Percentiles rank a stretch among this genome's conserved stretches.
These are phyloP conservation scores for Digitaria exilis DNA, from an alignment of 202 grass and related monocot species.

Conservation along the genomic window DNA sequence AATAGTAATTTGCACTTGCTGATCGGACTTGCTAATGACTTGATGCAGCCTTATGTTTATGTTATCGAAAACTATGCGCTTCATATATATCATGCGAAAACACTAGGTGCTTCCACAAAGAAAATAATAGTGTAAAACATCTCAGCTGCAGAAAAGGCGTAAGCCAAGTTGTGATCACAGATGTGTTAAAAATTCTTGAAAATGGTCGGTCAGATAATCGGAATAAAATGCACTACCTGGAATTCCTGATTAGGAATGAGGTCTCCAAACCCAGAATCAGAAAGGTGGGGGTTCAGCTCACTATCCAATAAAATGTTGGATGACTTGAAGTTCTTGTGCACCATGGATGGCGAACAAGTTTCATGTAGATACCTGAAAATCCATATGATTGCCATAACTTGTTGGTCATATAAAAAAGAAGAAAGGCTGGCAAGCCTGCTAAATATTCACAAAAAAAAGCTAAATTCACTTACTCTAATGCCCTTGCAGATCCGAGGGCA, in stretches of 20 bases:
- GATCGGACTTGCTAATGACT: neutral
- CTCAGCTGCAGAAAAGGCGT: too few relatives aligned
- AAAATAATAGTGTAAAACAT: neutral
- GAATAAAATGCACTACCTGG: conserved; percentile 47
- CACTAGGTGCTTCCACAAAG: neutral
- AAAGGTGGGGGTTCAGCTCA: conserved; percentile 82
- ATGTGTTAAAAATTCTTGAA: neutral
- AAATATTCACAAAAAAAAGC: neutral
- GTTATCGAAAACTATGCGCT: neutral
- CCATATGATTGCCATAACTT: conserved; percentile 13
- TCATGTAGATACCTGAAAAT: conserved; percentile 88
- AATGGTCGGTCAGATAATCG: neutral
- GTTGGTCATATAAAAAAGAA: neutral
- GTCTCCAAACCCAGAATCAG: conserved; percentile 75
- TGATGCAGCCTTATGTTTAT: neutral
- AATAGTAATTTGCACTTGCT: neutral
- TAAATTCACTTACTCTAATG: conserved; percentile 78
- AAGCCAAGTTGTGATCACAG: neutral
- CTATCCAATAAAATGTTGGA: conserved; percentile 85
- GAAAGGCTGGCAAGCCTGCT: neutral
- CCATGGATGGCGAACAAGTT: conserved; percentile 70
- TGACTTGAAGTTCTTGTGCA: conserved; percentile 88
- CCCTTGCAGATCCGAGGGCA: conserved; percentile 88
- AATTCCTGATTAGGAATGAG: conserved; percentile 70
- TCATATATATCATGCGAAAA: neutral